These are phyloP conservation scores for Candida albicans DNA, from an alignment of 1,139 yeast species.

Conservation along the genomic window DNA sequence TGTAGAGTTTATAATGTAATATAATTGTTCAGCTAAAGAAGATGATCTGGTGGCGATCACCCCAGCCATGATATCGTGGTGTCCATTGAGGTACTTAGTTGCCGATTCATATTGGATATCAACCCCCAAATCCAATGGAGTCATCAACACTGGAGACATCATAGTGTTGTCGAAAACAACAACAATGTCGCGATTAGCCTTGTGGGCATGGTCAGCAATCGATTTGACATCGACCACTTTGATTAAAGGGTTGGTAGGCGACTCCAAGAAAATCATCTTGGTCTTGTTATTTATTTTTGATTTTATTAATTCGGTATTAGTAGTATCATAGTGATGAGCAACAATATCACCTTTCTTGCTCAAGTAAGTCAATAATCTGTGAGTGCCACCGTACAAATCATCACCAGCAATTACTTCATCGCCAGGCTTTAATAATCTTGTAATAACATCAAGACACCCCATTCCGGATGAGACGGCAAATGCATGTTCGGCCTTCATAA, in stretches of 20 bases:
- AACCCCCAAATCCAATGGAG: constrained; percentile 81
- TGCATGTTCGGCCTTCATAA: constrained; percentile 72
- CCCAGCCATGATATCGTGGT: constrained; percentile 96
- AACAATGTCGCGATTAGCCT: constrained; percentile 62
- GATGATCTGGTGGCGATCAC: constrained; percentile 69
- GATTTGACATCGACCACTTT: constrained; percentile 78
- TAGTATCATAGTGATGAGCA: constrained; percentile 81
- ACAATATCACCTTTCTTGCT: constrained; percentile 65
- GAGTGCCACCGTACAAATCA: constrained; percentile 91
- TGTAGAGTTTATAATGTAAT: constrained; percentile 79
- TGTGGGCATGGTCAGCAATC: constrained; percentile 66
- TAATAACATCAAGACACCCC: constrained; percentile 87
- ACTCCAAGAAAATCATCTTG: constrained; percentile 76
- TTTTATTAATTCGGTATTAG: constrained; percentile 61
- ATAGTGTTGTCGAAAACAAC: constrained; percentile 93
- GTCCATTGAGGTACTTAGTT: constrained; percentile 89
- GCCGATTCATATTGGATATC: constrained; percentile 93
- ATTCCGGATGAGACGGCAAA: constrained; percentile 88
- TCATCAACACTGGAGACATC: constrained; percentile 88
- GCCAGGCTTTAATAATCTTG: constrained; percentile 69
- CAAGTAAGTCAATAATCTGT: constrained; percentile 76
- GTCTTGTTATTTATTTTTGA: constrained; percentile 54
- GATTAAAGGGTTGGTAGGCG: constrained; percentile 90
- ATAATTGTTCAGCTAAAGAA: constrained; percentile 65
- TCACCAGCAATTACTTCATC: constrained; percentile 91